These are phyloP conservation scores for Andrographis paniculata DNA, from an alignment of 305 asterid genomes.

Conservation along the genomic window DNA sequence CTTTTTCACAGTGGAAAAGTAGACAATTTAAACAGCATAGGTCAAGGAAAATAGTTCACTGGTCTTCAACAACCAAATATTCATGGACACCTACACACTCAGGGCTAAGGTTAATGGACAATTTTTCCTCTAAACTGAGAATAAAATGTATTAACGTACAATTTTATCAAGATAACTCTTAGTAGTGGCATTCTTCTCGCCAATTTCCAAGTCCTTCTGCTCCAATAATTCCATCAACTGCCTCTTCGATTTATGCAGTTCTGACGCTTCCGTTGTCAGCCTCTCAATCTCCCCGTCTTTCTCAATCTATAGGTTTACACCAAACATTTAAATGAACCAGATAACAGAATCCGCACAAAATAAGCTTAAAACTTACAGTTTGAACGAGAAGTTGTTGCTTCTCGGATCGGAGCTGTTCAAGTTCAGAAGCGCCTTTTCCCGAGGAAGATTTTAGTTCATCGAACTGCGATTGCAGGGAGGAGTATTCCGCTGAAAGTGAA, in stretches of 20 bases:
- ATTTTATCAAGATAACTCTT: conserved; percentile 86
- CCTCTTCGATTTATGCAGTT: conserved; percentile 75
- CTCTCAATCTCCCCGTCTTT: conserved; percentile 83
- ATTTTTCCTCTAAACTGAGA: no score
- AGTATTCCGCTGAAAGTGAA: conserved; percentile 47
- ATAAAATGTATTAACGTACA: no score
- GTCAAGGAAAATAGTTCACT: no score
- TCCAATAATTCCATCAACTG: conserved; percentile 81
- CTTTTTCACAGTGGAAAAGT: no score
- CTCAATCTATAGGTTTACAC: conserved; percentile 34
- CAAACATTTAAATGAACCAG: conserved; percentile 6
- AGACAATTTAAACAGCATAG: no score
- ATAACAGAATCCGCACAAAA: neutral
- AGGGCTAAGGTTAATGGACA: no score
- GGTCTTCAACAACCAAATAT: no score
- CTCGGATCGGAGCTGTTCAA: conserved; percentile 44
- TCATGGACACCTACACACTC: no score
- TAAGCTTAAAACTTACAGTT: conserved; percentile 45
- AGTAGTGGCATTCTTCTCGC: conserved; percentile 70
- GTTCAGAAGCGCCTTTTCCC: conserved; percentile 41
- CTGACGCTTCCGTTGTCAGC: conserved; percentile 50
- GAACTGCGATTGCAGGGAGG: conserved; percentile 45
- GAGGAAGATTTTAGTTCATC: conserved; percentile 39
- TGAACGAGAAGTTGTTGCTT: conserved; percentile 51
- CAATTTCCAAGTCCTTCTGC: conserved; percentile 65